Percentiles rank a stretch among this genome's conserved stretches.
Conservation (phyloP, 305 asterid genomes). For the Fraxinus latifolia region DNA sequence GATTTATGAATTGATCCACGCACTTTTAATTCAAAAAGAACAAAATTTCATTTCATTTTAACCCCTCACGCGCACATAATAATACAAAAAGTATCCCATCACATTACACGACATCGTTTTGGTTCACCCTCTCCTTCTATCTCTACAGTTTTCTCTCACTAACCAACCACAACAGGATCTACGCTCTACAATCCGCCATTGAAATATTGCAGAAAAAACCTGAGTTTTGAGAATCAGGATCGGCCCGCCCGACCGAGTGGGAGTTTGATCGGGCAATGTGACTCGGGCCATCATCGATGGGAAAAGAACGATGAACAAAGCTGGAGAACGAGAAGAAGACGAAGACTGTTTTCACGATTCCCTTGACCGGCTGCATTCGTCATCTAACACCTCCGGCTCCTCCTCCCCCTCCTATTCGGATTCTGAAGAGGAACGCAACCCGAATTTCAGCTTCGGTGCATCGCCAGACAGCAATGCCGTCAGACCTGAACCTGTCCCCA, state of each 20-base stretch:
- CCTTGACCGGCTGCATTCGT: conserved; percentile 79
- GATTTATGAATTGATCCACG: background rate
- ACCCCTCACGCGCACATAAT: background rate
- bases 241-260: conserved; percentile 15
- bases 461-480: conserved; percentile 32
- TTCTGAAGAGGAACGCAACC: conserved; percentile 48
- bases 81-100: background rate
- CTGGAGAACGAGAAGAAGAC: conserved; percentile 41
- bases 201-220: background rate
- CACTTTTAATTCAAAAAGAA: background rate
- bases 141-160: conserved; percentile 15
- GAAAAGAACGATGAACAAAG: conserved; percentile 55
- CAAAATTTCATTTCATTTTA: background rate
- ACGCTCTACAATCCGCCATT: conserved; percentile 11
- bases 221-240: background rate
- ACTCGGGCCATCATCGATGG: conserved; percentile 32
- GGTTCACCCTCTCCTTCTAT: background rate
- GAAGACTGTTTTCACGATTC: conserved; percentile 81
- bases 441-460: conserved; percentile 23
- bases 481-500: conserved; percentile 34
- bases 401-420: conserved; percentile 54
- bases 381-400: conserved; percentile 79
- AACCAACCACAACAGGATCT: conserved; percentile 37
- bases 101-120: conserved; percentile 4
- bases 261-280: conserved; percentile 46